phyloP scores from a whole-genome alignment of 352 stramenopile genomes.

The Peronosclerospora sorghi region DNA sequence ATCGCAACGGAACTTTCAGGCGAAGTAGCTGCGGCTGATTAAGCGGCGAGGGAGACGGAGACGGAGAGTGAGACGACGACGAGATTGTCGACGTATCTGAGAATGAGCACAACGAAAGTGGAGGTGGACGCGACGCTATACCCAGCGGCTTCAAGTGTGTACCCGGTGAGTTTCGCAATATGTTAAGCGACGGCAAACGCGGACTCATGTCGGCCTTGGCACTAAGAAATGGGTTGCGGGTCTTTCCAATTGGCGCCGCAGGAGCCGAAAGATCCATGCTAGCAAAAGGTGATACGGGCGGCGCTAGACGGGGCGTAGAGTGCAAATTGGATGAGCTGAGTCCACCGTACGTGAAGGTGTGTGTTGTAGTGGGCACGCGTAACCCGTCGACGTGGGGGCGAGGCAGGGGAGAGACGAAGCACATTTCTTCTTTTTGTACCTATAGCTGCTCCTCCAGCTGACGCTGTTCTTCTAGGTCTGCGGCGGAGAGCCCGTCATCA shows the following conservation, averaged over 20 bases:
- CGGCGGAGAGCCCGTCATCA: slow-evolving; percentile 35
- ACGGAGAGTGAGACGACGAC: slow-evolving; percentile 25
- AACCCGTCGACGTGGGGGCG: slow-evolving; percentile 19
- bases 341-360: slow-evolving; percentile 57
- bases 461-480: slow-evolving; percentile 46
- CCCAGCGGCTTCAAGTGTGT: slow-evolving; percentile 43
- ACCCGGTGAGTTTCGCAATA: slow-evolving; percentile 52
- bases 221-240: slow-evolving; percentile 48
- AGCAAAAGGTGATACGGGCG: slow-evolving; percentile 59
- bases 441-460: slow-evolving; percentile 65
- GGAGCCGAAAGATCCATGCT: slow-evolving; percentile 60
- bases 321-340: slow-evolving; percentile 29
- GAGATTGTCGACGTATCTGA: slow-evolving; percentile 44
- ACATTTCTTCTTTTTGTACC: slow-evolving; percentile 72
- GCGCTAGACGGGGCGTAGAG: slow-evolving; percentile 40
- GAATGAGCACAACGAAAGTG: slow-evolving; percentile 47
- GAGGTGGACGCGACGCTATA: slow-evolving; percentile 39
- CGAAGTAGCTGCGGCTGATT: slow-evolving; percentile 18
- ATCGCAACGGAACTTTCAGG: slow-evolving; percentile 13
- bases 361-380: slow-evolving; percentile 16
- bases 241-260: slow-evolving; percentile 31
- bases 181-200: slow-evolving; percentile 55
- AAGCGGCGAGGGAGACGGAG: slow-evolving; percentile 31
- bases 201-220: slow-evolving; percentile 51
- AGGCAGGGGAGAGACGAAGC: slow-evolving; percentile 44